Conservation (phyloP, 1,284 basidiomycete genomes). For the Melampsora larici-populina region DNA sequence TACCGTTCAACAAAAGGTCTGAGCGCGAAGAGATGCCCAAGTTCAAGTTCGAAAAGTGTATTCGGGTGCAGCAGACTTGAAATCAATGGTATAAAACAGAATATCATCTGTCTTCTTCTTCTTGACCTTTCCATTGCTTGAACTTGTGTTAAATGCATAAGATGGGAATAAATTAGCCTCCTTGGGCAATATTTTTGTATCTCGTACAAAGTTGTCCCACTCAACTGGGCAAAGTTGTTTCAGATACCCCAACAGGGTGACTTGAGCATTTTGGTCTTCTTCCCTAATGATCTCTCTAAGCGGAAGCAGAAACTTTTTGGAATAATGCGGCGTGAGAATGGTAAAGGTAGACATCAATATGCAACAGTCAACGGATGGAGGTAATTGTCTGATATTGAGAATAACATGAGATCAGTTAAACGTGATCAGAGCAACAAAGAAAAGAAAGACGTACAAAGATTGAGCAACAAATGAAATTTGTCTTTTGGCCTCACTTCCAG, state of each 20-base stretch:
- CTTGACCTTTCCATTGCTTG: constrained; percentile 71
- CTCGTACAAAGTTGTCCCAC: constrained; percentile 99
- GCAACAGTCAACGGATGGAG: constrained; percentile 78
- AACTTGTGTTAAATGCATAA: constrained; percentile 48
- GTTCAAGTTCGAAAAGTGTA: constrained; percentile 98
- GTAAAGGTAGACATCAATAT: constrained; percentile 91
- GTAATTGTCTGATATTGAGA: constrained; percentile 61
- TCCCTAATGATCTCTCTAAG: constrained; percentile 93
- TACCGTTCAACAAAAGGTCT: constrained; percentile 96
- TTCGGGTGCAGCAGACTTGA: constrained; percentile 97
- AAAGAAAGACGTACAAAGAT: constrained; percentile 59
- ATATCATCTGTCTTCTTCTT: constrained; percentile 83
- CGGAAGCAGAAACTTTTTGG: constrained; percentile 89
- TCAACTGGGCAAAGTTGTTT: constrained; percentile 97
- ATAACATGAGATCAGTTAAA: not conserved
- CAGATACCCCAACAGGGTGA: constrained; percentile 90
- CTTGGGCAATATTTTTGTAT: constrained; percentile 97
- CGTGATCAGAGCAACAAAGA: not conserved
- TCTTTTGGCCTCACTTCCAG: constrained; percentile 84
- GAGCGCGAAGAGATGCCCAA: constrained; percentile 96
- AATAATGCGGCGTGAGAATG: constrained; percentile 90
- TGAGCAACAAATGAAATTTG: constrained; percentile 96
- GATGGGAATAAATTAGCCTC: constrained; percentile 84
- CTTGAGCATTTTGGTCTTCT: constrained; percentile 89
- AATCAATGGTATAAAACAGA: constrained; percentile 98